phyloP scores from a whole-genome alignment of 2,329 filamentous ascomycete species.

The Malbranchea cinnamomea region DNA sequence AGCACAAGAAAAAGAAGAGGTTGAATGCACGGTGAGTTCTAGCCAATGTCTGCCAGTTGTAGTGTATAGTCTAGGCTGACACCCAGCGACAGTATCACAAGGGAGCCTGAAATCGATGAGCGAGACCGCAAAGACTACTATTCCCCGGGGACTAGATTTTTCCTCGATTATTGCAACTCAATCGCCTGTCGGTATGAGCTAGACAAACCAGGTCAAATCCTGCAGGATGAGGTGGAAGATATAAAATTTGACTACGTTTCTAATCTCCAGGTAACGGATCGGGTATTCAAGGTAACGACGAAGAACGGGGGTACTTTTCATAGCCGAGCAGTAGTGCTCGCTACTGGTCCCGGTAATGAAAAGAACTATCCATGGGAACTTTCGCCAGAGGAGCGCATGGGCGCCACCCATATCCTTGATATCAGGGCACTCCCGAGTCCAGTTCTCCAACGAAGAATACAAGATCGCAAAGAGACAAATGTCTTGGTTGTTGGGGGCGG shows the following conservation, averaged over 20 bases:
- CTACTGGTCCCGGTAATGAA: conserved; percentile 52
- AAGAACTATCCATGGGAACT: conserved; percentile 34
- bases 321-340: conserved; percentile 50
- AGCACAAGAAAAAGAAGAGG: conserved; percentile 58
- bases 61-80: conserved; percentile 5
- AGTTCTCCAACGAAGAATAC: conserved; percentile 39
- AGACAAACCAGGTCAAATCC: conserved; percentile 35
- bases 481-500: conserved; percentile 61
- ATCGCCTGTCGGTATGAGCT: conserved; percentile 46
- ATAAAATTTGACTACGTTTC: conserved; percentile 43
- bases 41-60: conserved; percentile 7
- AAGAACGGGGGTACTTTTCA: conserved; percentile 37
- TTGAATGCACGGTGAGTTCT: conserved; percentile 28
- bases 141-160: conserved; percentile 47
- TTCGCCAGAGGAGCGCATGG: conserved; percentile 27
- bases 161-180: conserved; percentile 45
- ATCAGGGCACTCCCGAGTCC: conserved; percentile 44
- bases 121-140: conserved; percentile 56
- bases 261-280: conserved; percentile 30
- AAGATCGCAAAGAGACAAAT: conserved; percentile 37
- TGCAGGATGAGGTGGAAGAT: conserved; percentile 44
- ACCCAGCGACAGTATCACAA: conserved; percentile 17
- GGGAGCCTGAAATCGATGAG: conserved; percentile 43
- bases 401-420: conserved; percentile 50
- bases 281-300: conserved; percentile 51